Conservation (phyloP, 1,284 basidiomycete species). For the Sparassis latifolia region DNA sequence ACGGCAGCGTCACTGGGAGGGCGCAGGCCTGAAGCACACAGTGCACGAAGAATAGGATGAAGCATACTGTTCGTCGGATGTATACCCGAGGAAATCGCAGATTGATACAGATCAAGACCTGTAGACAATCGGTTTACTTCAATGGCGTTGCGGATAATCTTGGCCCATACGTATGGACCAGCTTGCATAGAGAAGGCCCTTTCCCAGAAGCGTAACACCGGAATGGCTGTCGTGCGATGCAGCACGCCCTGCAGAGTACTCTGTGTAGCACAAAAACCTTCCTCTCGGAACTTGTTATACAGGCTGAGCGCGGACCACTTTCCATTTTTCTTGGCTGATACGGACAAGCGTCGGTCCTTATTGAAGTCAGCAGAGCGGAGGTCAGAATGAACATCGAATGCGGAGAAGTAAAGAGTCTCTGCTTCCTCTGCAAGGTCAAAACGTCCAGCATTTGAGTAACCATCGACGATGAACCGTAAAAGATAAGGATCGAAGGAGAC, state of each 20-base stretch:
- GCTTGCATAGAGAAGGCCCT: constrained; percentile 34
- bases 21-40: constrained; percentile 35
- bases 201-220: constrained; percentile 39
- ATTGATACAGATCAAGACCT: constrained; percentile 44
- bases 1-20: constrained; percentile 34
- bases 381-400: neutral
- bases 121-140: constrained; percentile 12
- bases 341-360: constrained; percentile 1
- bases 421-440: neutral
- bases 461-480: neutral
- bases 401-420: neutral
- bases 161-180: constrained; percentile 39
- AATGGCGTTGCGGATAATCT: constrained; percentile 39
- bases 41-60: constrained; percentile 42
- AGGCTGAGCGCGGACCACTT: constrained; percentile 8
- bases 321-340: neutral
- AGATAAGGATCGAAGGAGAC: constrained; percentile 4
- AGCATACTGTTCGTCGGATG: constrained; percentile 42
- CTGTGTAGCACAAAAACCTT: constrained; percentile 29
- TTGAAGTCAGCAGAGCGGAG: neutral
- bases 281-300: constrained; percentile 13
- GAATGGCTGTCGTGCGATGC: constrained; percentile 25
- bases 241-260: constrained; percentile 34
- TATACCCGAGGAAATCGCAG: constrained; percentile 36
- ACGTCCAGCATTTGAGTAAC: neutral